Conservation (phyloP, 352 stramenopile genomes). For the Globisporangium cystogenes region DNA sequence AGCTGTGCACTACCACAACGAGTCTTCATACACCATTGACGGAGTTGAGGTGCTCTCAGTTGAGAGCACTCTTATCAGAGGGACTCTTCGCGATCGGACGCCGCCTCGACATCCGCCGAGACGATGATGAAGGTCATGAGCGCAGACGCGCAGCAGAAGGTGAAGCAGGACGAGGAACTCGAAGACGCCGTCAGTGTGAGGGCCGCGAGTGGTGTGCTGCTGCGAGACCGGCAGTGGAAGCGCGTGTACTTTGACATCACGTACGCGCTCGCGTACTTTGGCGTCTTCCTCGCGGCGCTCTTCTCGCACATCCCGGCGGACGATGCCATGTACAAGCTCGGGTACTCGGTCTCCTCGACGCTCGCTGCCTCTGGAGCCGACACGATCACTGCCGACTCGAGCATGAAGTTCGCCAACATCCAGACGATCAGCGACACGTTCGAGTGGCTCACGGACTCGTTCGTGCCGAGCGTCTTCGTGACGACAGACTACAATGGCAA, state of each 20-base stretch:
- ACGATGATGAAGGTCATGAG: constrained; percentile 10
- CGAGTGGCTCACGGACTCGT: constrained; percentile 35
- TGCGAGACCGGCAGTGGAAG: constrained; percentile 33
- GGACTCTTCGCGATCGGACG: no score
- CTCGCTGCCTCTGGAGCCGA: constrained; percentile 36
- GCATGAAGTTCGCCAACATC: constrained; percentile 46
- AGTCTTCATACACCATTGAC: no score
- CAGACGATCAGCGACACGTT: constrained; percentile 28
- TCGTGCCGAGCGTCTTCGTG: constrained; percentile 38
- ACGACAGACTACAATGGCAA: constrained; percentile 46
- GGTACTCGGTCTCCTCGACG: constrained; percentile 22
- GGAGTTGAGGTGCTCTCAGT: no score
- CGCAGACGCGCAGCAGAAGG: neutral
- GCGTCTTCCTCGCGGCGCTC: constrained; percentile 38
- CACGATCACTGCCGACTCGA: constrained; percentile 33
- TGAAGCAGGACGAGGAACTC: neutral
- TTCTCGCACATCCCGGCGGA: constrained; percentile 32
- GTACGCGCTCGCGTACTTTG: constrained; percentile 31
- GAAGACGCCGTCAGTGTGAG: constrained; percentile 9
- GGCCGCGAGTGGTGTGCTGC: constrained; percentile 24
- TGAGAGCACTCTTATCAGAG: no score
- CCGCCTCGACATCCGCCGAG: no score
- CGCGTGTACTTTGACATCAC: constrained; percentile 25
- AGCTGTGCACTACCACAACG: no score
- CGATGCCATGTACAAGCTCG: constrained; percentile 26